These are phyloP conservation scores for Fraxinus pennsylvanica DNA, from an alignment of 257 asterid species.

Conservation along the genomic window DNA sequence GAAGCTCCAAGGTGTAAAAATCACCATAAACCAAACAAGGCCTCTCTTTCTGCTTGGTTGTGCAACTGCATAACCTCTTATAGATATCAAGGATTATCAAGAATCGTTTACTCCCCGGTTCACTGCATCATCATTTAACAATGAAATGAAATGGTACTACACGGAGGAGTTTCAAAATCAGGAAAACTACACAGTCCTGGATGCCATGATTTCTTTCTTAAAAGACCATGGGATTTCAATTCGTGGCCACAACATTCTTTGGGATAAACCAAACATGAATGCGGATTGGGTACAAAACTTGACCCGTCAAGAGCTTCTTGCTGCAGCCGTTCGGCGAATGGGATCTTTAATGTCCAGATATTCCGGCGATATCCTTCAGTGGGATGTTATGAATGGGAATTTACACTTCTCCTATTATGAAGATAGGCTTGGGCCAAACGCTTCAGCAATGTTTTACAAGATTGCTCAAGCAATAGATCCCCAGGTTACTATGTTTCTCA, in stretches of 20 bases:
- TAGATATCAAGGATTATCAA: slow-evolving; percentile 38
- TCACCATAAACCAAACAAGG: slow-evolving; percentile 38
- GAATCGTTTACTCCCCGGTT: slow-evolving; percentile 52
- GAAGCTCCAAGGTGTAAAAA: slow-evolving; percentile 36
- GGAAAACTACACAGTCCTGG: slow-evolving; percentile 51
- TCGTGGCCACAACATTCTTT: slow-evolving; percentile 53
- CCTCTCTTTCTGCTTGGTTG: slow-evolving; percentile 49
- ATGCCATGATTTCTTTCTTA: slow-evolving; percentile 54
- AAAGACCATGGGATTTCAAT: slow-evolving; percentile 29
- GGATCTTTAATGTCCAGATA: slow-evolving; percentile 51
- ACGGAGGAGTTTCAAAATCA: slow-evolving; percentile 28
- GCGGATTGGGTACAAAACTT: slow-evolving; percentile 35
- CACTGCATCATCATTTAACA: slow-evolving; percentile 47
- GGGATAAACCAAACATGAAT: slow-evolving; percentile 39
- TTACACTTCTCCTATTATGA: slow-evolving; percentile 52
- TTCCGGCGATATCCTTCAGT: slow-evolving; percentile 38
- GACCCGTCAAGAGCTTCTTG: slow-evolving; percentile 29
- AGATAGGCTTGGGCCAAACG: slow-evolving; percentile 43
- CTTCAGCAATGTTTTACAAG: slow-evolving; percentile 55
- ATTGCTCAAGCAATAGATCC: slow-evolving; percentile 45
- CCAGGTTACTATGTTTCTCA: slow-evolving; percentile 38
- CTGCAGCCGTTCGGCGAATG: slow-evolving; percentile 31
- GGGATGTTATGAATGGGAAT: slow-evolving; percentile 71
- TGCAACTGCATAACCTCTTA: slow-evolving; percentile 35
- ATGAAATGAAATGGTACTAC: slow-evolving; percentile 66